A percentile compares a stretch with the other conserved stretches of the same genome.
Evolutionary conservation across 176 grass and related monocot species (phyloP).

Genomic region (Phragmites australis): DNA sequence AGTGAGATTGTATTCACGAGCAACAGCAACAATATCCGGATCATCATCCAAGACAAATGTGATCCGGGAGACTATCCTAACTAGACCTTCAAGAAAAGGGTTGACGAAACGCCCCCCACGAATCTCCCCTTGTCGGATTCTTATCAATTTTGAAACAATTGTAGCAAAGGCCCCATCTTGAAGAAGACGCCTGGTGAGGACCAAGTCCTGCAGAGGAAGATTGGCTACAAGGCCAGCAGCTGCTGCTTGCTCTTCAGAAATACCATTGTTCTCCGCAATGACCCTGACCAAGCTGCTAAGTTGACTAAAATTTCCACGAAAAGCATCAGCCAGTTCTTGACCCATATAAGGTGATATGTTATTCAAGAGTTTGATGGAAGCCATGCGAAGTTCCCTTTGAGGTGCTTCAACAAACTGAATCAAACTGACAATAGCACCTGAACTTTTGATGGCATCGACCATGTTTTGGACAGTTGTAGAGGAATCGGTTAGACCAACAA

Average conservation of each 20-base stretch:
- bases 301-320: conserved; percentile 77
- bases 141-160: conserved; percentile 67
- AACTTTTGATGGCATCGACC: conserved; percentile 92
- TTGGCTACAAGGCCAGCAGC: conserved; percentile 79
- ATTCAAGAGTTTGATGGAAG: conserved; percentile 81
- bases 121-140: conserved; percentile 73
- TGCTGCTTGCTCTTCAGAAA: conserved; percentile 91
- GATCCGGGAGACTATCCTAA: conserved; percentile 70
- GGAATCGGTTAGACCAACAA: conserved; percentile 88
- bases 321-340: conserved; percentile 83
- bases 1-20: conserved; percentile 69
- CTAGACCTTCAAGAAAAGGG: conserved; percentile 87
- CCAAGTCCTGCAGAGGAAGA: conserved; percentile 72
- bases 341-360: conserved; percentile 85
- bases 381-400: conserved; percentile 87
- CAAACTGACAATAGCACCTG: conserved; percentile 86
- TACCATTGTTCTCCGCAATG: conserved; percentile 81
- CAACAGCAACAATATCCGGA: conserved; percentile 57
- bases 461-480: conserved; percentile 68
- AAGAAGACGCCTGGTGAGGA: conserved; percentile 75
- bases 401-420: conserved; percentile 99
- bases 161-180: conserved; percentile 72
- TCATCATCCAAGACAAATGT: conserved; percentile 76
- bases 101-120: conserved; percentile 83
- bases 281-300: conserved; percentile 78